These are phyloP conservation scores for Fusarium oligoseptatum DNA, from an alignment of 2,329 filamentous ascomycete species.

Conservation along the genomic window DNA sequence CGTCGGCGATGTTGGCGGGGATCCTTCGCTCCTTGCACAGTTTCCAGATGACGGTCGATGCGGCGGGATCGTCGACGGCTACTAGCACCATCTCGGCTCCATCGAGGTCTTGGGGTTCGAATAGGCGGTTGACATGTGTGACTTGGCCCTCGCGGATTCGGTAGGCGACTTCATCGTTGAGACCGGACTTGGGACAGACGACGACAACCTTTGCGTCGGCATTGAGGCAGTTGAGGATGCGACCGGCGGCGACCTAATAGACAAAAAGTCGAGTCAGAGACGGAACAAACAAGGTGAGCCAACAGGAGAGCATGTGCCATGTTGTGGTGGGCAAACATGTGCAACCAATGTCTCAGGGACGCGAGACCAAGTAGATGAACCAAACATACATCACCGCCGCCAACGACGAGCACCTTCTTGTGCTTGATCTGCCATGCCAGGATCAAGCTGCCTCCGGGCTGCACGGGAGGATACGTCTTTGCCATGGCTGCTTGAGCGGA, in stretches of 20 bases:
- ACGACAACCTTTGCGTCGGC: constrained; percentile 93
- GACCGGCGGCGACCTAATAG: constrained; percentile 88
- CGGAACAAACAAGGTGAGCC: background rate
- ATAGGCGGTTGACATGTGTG: constrained; percentile 83
- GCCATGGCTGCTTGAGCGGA: constrained; percentile 46
- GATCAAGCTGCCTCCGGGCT: constrained; percentile 93
- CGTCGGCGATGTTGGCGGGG: constrained; percentile 95
- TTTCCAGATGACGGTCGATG: constrained; percentile 93
- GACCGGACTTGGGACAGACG: constrained; percentile 81
- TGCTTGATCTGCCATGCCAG: constrained; percentile 94
- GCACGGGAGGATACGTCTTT: constrained; percentile 78
- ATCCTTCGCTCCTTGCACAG: constrained; percentile 88
- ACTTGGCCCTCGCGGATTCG: constrained; percentile 83
- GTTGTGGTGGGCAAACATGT: constrained; percentile 9
- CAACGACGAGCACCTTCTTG: constrained; percentile 91
- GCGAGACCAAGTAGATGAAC: constrained; percentile 26
- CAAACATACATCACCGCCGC: constrained; percentile 86
- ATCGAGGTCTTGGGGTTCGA: constrained; percentile 89
- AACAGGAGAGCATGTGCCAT: background rate
- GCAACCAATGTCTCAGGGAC: constrained; percentile 2
- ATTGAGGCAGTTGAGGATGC: constrained; percentile 93
- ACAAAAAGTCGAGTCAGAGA: constrained; percentile 4
- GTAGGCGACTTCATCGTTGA: constrained; percentile 90
- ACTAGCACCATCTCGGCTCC: constrained; percentile 88
- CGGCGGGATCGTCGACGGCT: constrained; percentile 91